phyloP scores from a whole-genome alignment of 139 green algal genomes.

The Pseudopediastrum boryanum region DNA sequence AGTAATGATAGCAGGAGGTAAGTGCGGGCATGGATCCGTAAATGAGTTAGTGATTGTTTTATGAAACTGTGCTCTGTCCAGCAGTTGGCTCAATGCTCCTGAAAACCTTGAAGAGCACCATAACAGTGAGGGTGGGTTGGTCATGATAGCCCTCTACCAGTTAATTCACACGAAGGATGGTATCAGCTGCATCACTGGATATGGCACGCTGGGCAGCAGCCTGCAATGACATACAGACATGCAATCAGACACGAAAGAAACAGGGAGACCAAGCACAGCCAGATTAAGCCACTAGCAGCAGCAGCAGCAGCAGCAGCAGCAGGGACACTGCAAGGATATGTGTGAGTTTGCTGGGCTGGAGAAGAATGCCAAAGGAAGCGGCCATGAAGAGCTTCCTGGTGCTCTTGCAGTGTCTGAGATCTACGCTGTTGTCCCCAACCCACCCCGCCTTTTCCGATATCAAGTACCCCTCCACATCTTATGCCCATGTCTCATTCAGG shows the following conservation, averaged over 20 bases:
- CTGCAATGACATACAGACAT: not conserved
- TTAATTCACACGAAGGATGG: conserved; percentile 14
- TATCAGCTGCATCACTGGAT: no score
- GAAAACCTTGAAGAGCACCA: conserved; percentile 15
- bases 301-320: not conserved
- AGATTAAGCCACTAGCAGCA: not conserved
- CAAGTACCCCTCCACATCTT: no score
- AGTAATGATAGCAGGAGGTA: not conserved
- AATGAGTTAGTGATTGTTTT: not conserved
- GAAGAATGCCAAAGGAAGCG: no score
- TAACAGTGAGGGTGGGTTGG: conserved; percentile 1
- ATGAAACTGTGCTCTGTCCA: conserved; percentile 10
- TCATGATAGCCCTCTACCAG: conserved; percentile 22
- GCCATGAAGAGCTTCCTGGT: no score
- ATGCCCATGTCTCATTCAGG: no score
- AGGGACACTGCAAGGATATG: no score
- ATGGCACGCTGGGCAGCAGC: not conserved
- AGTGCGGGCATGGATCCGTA: not conserved
- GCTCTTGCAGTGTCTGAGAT: no score
- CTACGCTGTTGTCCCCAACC: no score
- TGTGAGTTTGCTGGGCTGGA: no score
- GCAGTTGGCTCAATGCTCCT: conserved; percentile 17
- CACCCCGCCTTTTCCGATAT: no score
- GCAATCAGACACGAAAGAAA: not conserved
- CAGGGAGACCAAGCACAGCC: no score